A percentile compares a stretch with the other conserved stretches of the same genome.
These are phyloP conservation scores for Psilocybe sp. DNA, from an alignment of 768 basidiomycete genomes.

Conservation along the genomic window DNA sequence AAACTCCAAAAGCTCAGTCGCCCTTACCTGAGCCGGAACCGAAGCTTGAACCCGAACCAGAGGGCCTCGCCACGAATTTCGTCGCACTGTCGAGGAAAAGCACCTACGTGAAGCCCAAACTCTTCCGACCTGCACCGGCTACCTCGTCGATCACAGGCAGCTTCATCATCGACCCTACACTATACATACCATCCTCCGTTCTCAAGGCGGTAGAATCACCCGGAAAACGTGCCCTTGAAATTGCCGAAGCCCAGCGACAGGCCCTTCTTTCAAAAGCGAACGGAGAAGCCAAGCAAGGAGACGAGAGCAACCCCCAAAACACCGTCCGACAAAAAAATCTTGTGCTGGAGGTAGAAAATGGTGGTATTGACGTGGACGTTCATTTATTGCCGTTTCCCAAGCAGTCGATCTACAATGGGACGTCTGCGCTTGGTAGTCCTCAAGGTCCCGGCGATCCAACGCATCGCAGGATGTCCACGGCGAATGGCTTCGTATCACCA, in stretches of 20 bases:
- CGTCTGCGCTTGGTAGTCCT: neutral
- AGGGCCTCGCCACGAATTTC: conserved; percentile 23
- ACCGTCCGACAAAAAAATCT: conserved; percentile 30
- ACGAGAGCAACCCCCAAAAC: neutral
- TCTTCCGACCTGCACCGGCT: conserved; percentile 7
- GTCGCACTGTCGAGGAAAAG: conserved; percentile 29
- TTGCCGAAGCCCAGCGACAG: neutral
- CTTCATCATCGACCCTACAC: conserved; percentile 38
- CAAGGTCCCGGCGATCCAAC: neutral
- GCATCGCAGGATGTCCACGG: neutral
- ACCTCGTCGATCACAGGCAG: conserved; percentile 29
- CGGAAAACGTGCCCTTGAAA: conserved; percentile 3
- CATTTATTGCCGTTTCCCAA: conserved; percentile 28
- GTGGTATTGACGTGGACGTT: conserved; percentile 41
- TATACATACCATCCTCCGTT: conserved; percentile 34
- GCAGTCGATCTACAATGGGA: neutral
- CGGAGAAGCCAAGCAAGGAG: neutral
- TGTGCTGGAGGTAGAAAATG: conserved; percentile 33
- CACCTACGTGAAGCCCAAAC: conserved; percentile 15
- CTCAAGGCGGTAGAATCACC: conserved; percentile 26
- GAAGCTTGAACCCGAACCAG: neutral
- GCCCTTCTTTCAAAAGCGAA: neutral
- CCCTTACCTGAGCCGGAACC: neutral
- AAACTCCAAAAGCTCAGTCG: neutral
- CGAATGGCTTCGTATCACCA: too few relatives aligned